Evolutionary conservation across 768 basidiomycete species (phyloP), one percentile per base, ranked within the genome.

Genomic region (Tylopilus sp.): DNA sequence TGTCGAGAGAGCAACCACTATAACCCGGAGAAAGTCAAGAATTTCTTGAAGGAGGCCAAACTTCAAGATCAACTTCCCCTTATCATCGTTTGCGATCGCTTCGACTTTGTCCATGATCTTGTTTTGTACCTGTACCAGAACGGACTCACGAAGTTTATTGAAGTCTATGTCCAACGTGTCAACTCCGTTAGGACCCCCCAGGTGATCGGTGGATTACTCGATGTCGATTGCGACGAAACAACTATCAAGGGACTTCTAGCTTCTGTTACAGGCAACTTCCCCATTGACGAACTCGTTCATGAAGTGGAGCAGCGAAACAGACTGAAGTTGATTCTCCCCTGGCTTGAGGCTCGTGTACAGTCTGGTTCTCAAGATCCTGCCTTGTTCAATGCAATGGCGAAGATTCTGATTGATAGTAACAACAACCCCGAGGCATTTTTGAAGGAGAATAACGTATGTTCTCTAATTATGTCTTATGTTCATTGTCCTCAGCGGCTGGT

Each of bases 21-120:
- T 81, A 98, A 95, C 72, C 92, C 97, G 1, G 97, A 99, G 78
- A 99, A 99, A 74, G 97, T 98, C 82, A 98, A 99, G 81, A 99
- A 99, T 75, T 98, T 98, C 87, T 84, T 98, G 71, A 98, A 98
- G 73, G 97, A 99, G 68, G 95, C 97, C 64, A 95, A 97, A 65
- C 85, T 99, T 26, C 75, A 85, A 33, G 97, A 98, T 68, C 97
- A 98, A 69, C 85, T 99, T 33, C 97, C 97, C 5, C 86, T 99
- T 62, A 99, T 98, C 78, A 98, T 99, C 60, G 97, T 99, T 63
- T 98, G 97, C 81, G 97, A 99, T 70, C 93, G 97, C 34, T 99
- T 98, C 79, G 96, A 97, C 79, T 98, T 98, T 64, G 96, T 99
- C 12, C 97, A 99, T 69, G 97, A 99, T 66, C 85, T 99, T 56